These are phyloP conservation scores for Mycena maculata DNA, from an alignment of 768 basidiomycete genomes.

Conservation along the genomic window DNA sequence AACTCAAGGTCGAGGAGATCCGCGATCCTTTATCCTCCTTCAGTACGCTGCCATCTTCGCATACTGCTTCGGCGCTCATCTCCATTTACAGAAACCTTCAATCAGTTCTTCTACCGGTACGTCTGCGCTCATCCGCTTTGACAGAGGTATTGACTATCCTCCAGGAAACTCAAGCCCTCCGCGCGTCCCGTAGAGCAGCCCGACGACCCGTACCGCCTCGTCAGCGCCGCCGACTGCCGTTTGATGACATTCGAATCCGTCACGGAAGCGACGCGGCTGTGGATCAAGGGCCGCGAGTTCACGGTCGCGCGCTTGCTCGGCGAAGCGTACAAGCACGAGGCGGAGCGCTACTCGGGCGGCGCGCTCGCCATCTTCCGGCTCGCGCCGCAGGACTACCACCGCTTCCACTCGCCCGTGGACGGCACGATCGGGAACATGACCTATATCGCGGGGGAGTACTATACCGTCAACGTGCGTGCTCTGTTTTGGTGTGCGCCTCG, in stretches of 20 bases:
- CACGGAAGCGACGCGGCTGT: slow-evolving; percentile 85
- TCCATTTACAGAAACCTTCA: slow-evolving; percentile 79
- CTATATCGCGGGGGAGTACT: slow-evolving; percentile 91
- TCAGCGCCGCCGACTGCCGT: slow-evolving; percentile 96
- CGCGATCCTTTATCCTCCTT: slow-evolving; percentile 85
- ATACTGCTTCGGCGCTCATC: background rate
- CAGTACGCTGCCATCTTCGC: slow-evolving; percentile 60
- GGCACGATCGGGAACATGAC: slow-evolving; percentile 87
- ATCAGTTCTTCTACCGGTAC: slow-evolving; percentile 88
- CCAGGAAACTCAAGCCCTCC: slow-evolving; percentile 84
- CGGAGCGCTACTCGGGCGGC: slow-evolving; percentile 80
- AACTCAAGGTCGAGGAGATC: slow-evolving; percentile 85
- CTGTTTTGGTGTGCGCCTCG: background rate
- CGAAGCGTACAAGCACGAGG: slow-evolving; percentile 76
- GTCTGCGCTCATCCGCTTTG: slow-evolving; percentile 1
- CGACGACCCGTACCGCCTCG: slow-evolving; percentile 80
- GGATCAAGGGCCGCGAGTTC: slow-evolving; percentile 99
- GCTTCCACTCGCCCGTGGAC: slow-evolving; percentile 90
- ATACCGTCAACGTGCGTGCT: slow-evolving; percentile 88
- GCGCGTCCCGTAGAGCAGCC: slow-evolving; percentile 82
- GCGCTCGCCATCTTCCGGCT: slow-evolving; percentile 90
- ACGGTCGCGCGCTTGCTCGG: slow-evolving; percentile 84
- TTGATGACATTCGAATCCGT: slow-evolving; percentile 94
- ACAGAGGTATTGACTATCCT: slow-evolving; percentile 15
- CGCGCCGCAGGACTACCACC: slow-evolving; percentile 96